Evolutionary conservation across 2,329 filamentous ascomycete genomes (phyloP).

Genomic region (Colletotrichum liriopes): DNA sequence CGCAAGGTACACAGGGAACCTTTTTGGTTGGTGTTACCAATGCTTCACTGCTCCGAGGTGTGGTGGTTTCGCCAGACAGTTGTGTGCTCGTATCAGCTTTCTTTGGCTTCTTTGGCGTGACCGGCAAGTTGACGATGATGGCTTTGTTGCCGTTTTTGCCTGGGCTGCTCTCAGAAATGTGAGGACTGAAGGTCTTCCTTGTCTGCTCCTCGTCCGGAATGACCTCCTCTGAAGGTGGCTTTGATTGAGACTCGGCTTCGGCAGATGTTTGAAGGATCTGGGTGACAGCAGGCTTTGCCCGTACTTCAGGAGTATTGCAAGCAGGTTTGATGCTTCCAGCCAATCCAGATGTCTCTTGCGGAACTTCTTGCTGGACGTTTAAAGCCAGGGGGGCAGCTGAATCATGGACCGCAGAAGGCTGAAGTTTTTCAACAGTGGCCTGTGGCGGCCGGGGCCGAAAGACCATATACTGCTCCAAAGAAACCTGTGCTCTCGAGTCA

Average conservation of each 20-base stretch:
- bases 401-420: not conserved
- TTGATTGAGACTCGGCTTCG: conserved; percentile 46
- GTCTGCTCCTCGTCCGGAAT: conserved; percentile 40
- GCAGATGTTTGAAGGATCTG: not conserved
- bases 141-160: not conserved
- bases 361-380: not conserved
- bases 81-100: not conserved
- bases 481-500: conserved; percentile 3
- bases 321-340: not conserved
- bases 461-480: conserved; percentile 18
- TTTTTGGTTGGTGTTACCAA: not conserved
- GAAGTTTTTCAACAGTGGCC: not conserved
- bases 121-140: conserved; percentile 35
- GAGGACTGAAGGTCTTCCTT: not conserved
- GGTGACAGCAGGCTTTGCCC: not conserved
- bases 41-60: not conserved
- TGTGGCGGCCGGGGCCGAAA: not conserved
- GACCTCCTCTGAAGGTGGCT: conserved; percentile 50
- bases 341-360: not conserved
- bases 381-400: not conserved
- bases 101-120: conserved; percentile 20
- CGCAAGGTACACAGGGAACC: not conserved
- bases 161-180: not conserved
- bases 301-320: not conserved
- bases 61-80: no score